Conservation (phyloP, 495 filamentous ascomycete species). For the Daldinia grandis region DNA sequence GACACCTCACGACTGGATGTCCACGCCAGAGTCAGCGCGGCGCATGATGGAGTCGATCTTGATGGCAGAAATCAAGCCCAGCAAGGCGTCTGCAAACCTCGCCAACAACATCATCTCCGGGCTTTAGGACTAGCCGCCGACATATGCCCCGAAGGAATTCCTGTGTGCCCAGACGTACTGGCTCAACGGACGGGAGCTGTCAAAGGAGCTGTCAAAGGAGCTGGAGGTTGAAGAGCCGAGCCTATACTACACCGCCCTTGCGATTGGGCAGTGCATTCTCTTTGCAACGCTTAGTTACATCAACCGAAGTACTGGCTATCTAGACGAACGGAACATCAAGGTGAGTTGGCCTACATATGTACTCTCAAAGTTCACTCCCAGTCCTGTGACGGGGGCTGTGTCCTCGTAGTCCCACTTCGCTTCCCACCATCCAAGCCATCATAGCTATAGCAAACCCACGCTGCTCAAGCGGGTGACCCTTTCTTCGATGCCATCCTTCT, state of each 20-base stretch:
- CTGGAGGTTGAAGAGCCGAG: slow-evolving; percentile 66
- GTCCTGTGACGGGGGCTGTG: slow-evolving; percentile 26
- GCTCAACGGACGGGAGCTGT: slow-evolving; percentile 72
- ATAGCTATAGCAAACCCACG: neutral
- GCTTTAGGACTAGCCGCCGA: slow-evolving; percentile 68
- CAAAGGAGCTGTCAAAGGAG: slow-evolving; percentile 66
- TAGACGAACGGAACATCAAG: slow-evolving; percentile 67
- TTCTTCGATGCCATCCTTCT: neutral
- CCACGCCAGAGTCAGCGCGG: slow-evolving; percentile 61
- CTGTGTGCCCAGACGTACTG: slow-evolving; percentile 72
- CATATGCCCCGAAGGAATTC: slow-evolving; percentile 68
- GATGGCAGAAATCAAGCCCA: slow-evolving; percentile 69
- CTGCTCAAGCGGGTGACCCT: neutral
- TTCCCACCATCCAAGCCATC: neutral
- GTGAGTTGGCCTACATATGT: slow-evolving; percentile 39
- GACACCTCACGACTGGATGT: slow-evolving; percentile 66
- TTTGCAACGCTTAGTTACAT: slow-evolving; percentile 64
- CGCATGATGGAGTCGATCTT: slow-evolving; percentile 72
- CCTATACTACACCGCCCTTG: slow-evolving; percentile 65
- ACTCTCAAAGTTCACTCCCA: neutral
- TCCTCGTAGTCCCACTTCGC: slow-evolving; percentile 2
- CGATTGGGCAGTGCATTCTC: slow-evolving; percentile 74
- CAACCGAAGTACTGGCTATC: slow-evolving; percentile 61
- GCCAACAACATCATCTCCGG: slow-evolving; percentile 78
- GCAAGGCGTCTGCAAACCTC: slow-evolving; percentile 65